Percentiles rank a stretch among this genome's conserved stretches.
phyloP scores from a whole-genome alignment of 345 rosid species.

The Brassica juncea region DNA sequence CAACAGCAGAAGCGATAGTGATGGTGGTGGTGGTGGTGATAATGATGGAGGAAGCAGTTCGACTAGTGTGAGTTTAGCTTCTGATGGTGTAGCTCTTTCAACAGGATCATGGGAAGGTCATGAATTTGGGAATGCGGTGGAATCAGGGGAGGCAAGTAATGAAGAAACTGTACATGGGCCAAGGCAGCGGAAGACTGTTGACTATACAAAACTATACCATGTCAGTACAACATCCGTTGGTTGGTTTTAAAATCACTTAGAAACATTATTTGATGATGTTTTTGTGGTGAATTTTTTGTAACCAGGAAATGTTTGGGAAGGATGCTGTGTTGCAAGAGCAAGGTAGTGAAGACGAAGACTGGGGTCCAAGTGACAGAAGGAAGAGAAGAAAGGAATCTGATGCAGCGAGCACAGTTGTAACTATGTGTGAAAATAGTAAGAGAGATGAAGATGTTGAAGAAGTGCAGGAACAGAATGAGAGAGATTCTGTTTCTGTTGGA shows the following conservation, averaged over 20 bases:
- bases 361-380: conserved; percentile 90
- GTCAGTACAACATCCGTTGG: conserved; percentile 52
- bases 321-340: conserved; percentile 71
- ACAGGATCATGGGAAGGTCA: conserved; percentile 51
- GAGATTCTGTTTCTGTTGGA: conserved; percentile 46
- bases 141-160: conserved; percentile 60
- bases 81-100: conserved; percentile 59
- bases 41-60: conserved; percentile 57
- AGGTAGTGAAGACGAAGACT: conserved; percentile 96
- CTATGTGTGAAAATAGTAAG: conserved; percentile 61
- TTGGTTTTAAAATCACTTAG: background rate
- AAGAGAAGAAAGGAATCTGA: conserved; percentile 79
- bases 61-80: conserved; percentile 80
- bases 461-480: conserved; percentile 41
- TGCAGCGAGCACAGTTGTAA: conserved; percentile 70
- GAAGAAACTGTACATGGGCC: conserved; percentile 68
- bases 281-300: background rate
- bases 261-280: conserved; percentile 2
- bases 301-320: conserved; percentile 98
- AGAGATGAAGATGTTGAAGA: conserved; percentile 41
- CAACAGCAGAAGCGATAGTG: conserved; percentile 42
- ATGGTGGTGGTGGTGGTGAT: conserved; percentile 50
- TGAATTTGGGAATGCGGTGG: conserved; percentile 46
- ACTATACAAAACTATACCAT: conserved; percentile 79
- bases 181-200: conserved; percentile 77